Conservation (phyloP, 148 eudicot genomes). For the Persicaria tinctoria region DNA sequence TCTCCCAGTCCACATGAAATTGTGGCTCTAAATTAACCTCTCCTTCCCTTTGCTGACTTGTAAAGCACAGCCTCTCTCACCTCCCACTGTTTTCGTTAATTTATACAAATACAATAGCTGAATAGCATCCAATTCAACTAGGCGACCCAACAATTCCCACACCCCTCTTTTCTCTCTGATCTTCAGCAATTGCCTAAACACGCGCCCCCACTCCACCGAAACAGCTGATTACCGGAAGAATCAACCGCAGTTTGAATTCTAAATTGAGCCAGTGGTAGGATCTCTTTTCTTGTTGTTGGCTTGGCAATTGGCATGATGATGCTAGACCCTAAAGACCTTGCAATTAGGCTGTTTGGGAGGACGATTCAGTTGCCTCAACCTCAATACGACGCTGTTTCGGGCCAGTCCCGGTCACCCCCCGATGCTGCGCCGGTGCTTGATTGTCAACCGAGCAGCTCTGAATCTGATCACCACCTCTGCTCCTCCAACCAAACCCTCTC, state of each 20-base stretch:
- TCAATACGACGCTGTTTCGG: background rate
- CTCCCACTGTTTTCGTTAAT: background rate
- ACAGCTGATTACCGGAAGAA: too few species aligned
- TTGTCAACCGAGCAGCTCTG: too few species aligned
- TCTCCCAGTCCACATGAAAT: conserved; percentile 31
- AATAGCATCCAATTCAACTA: background rate
- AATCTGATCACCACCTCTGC: background rate
- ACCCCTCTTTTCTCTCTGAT: background rate
- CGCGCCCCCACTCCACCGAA: too few species aligned
- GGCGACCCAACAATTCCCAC: background rate
- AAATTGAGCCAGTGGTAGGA: background rate
- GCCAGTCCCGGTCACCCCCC: too few species aligned
- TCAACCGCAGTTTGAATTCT: background rate
- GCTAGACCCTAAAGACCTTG: background rate
- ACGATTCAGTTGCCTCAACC: background rate
- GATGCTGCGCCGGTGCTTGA: too few species aligned
- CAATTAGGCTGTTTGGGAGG: conserved; percentile 4
- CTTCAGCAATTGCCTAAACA: too few species aligned
- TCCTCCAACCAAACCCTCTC: background rate
- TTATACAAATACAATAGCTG: background rate
- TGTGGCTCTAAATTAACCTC: conserved; percentile 43
- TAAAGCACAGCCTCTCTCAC: background rate
- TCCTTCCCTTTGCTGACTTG: conserved; percentile 9
- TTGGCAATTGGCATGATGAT: background rate
- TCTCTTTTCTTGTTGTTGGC: too few species aligned